phyloP scores from a whole-genome alignment of 306 rosid genomes.

The Hippophae gyantsensis region DNA sequence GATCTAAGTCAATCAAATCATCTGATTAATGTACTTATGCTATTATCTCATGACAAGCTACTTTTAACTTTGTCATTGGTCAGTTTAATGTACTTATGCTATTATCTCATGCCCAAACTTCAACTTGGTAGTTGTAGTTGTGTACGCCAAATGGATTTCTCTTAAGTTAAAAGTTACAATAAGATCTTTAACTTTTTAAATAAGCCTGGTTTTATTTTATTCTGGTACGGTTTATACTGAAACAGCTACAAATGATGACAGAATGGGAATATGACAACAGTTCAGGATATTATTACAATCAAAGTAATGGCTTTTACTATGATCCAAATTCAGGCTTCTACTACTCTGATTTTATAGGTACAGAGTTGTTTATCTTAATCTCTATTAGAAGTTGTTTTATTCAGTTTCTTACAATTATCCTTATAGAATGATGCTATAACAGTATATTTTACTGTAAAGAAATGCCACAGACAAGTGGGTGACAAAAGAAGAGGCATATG shows the following conservation, averaged over 20 bases:
- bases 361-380: background rate
- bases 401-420: background rate
- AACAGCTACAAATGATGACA: conserved; percentile 45
- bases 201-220: conserved; percentile 14
- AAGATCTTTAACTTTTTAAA: too few relatives aligned
- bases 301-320: conserved; percentile 69
- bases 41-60: background rate
- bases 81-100: background rate
- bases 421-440: conserved; percentile 4
- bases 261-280: conserved; percentile 74
- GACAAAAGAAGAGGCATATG: conserved; percentile 85
- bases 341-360: conserved; percentile 81
- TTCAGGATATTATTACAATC: conserved; percentile 78
- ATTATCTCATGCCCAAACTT: background rate
- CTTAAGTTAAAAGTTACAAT: background rate
- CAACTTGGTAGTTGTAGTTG: background rate
- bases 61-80: background rate
- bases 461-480: conserved; percentile 83
- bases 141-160: background rate
- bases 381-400: background rate
- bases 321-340: conserved; percentile 86
- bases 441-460: conserved; percentile 23
- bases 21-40: too few relatives aligned
- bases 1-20: too few relatives aligned
- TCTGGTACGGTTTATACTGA: conserved; percentile 29